Percentiles rank a stretch among this genome's conserved stretches.
These are phyloP conservation scores for Basidiobolus meristosporus DNA, from an alignment of 371 early-diverging fungal species.

Conservation along the genomic window DNA sequence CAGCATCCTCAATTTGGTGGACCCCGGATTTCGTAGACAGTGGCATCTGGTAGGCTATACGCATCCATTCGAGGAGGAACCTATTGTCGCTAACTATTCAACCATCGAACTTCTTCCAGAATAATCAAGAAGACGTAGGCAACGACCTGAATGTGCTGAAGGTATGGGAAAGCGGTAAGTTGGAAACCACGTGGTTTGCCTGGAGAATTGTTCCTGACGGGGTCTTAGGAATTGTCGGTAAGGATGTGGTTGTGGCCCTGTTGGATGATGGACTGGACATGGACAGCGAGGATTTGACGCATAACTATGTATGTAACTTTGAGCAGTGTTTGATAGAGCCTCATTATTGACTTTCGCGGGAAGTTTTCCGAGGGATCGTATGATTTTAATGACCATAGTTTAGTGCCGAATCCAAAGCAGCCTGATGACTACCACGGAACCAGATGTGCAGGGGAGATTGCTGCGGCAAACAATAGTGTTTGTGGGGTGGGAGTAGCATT, in stretches of 20 bases:
- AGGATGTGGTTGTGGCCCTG: conserved; percentile 66
- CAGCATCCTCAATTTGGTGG: no score
- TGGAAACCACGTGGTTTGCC: no score
- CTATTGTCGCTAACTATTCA: no score
- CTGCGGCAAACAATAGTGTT: conserved; percentile 66
- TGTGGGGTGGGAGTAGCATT: conserved; percentile 95
- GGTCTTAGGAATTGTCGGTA: conserved; percentile 44
- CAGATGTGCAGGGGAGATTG: conserved; percentile 93
- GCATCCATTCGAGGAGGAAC: conserved; percentile 17
- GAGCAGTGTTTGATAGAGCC: no score
- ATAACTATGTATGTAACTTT: conserved; percentile 56
- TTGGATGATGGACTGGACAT: conserved; percentile 92
- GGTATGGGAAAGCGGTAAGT: conserved; percentile 61
- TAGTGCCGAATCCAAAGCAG: conserved; percentile 54
- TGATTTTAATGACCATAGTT: conserved; percentile 73
- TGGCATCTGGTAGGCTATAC: conserved; percentile 25
- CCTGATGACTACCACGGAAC: conserved; percentile 87
- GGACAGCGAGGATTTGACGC: conserved; percentile 56
- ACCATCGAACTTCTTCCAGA: no score
- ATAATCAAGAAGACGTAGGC: no score
- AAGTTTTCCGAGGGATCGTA: conserved; percentile 73
- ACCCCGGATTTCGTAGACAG: conserved; percentile 64
- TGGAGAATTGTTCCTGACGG: no score
- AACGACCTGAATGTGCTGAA: conserved; percentile 83
- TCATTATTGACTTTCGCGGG: not conserved